A percentile compares a stretch with the other conserved stretches of the same genome.
These are phyloP conservation scores for Verticillium isaacii DNA, from an alignment of 2,329 filamentous ascomycete species.

Conservation along the genomic window DNA sequence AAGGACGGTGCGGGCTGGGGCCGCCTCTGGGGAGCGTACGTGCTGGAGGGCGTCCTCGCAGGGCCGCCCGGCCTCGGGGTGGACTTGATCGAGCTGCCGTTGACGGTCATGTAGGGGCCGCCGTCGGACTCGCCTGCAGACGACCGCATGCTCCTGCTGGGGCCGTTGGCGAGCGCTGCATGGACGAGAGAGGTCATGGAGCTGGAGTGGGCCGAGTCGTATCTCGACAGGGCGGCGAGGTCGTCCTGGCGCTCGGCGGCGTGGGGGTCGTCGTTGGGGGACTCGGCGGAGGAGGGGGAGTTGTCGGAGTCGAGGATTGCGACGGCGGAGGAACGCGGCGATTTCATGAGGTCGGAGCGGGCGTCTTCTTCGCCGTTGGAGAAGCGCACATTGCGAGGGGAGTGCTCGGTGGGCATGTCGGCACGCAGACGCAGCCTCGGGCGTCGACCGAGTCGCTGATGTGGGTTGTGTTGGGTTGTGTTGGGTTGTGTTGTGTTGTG, in stretches of 20 bases:
- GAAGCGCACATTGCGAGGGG: slow-evolving; percentile 54
- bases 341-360: slow-evolving; percentile 36
- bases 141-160: slow-evolving; percentile 9
- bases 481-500: not conserved
- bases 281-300: slow-evolving; percentile 41
- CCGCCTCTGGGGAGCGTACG: slow-evolving; percentile 65
- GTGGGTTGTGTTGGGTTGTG: not conserved
- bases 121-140: slow-evolving; percentile 15
- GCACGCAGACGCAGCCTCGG: not conserved
- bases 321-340: slow-evolving; percentile 26
- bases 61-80: slow-evolving; percentile 63
- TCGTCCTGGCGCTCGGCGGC: slow-evolving; percentile 44
- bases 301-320: slow-evolving; percentile 38
- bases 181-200: slow-evolving; percentile 35
- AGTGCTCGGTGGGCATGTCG: slow-evolving; percentile 35
- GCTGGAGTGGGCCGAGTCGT: slow-evolving; percentile 29
- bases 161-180: slow-evolving; percentile 9
- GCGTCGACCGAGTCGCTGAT: not conserved
- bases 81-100: slow-evolving; percentile 18
- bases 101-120: slow-evolving; percentile 15
- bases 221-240: slow-evolving; percentile 37
- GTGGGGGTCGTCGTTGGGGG: slow-evolving; percentile 36
- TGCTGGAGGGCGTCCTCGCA: slow-evolving; percentile 70
- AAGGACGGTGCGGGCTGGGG: slow-evolving; percentile 39
- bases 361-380: slow-evolving; percentile 41